Conservation (phyloP, 345 rosid genomes). For the Nasturtium officinale region DNA sequence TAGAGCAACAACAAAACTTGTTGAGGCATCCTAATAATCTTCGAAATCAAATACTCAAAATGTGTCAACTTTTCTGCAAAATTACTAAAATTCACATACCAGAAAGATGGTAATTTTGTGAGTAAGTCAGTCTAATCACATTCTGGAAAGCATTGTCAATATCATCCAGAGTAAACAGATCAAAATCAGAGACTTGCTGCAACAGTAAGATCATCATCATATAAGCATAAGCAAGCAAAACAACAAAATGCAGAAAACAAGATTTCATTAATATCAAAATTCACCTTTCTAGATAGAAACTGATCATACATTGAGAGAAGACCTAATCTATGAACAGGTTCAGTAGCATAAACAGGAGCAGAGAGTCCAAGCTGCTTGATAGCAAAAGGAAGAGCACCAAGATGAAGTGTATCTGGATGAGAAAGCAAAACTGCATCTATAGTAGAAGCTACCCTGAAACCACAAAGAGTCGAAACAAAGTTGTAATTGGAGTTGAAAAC, state of each 20-base stretch:
- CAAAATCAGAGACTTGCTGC: conserved; percentile 97
- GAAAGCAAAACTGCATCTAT: conserved; percentile 89
- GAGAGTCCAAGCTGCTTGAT: conserved; percentile 84
- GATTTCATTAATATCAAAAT: neutral
- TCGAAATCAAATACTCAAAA: neutral
- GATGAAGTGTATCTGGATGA: conserved; percentile 84
- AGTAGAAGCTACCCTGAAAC: conserved; percentile 71
- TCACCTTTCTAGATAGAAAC: conserved; percentile 82
- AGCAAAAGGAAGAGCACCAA: conserved; percentile 96
- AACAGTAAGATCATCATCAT: conserved; percentile 24
- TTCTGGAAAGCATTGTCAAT: conserved; percentile 89
- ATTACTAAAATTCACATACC: conserved; percentile 47
- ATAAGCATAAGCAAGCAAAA: conserved; percentile 17
- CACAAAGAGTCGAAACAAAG: conserved; percentile 1
- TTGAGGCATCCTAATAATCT: conserved; percentile 4
- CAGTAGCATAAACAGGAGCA: conserved; percentile 84
- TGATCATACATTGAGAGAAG: conserved; percentile 97
- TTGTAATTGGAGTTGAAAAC: neutral
- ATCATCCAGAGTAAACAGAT: conserved; percentile 87
- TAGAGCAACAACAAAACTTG: neutral
- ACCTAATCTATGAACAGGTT: conserved; percentile 81
- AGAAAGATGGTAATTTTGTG: conserved; percentile 82
- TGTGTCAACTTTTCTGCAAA: too few relatives aligned
- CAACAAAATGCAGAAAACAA: neutral
- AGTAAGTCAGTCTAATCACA: conserved; percentile 82